Conservation (phyloP, 768 basidiomycete genomes). For the Suillus tomentosus region DNA sequence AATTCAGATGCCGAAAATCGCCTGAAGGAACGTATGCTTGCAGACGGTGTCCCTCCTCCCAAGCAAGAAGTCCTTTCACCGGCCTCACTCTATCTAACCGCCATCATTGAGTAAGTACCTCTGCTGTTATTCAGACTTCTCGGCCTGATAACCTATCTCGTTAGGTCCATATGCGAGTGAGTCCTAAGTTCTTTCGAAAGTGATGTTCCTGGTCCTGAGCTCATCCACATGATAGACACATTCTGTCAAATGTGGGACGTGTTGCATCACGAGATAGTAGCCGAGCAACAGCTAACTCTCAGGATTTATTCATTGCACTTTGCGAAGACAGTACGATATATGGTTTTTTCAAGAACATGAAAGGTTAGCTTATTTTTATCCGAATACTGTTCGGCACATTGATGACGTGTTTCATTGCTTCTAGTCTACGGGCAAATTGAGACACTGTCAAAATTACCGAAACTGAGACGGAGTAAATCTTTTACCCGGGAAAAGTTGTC, state of each 20-base stretch:
- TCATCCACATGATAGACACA: constrained; percentile 55
- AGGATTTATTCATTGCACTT: constrained; percentile 85
- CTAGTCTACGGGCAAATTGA: constrained; percentile 83
- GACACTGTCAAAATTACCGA: constrained; percentile 56
- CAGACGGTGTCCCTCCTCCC: constrained; percentile 51
- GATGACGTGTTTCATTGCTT: constrained; percentile 24
- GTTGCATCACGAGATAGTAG: constrained; percentile 87
- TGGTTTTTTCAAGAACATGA: constrained; percentile 81
- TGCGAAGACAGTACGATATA: constrained; percentile 91
- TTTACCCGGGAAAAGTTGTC: constrained; percentile 55
- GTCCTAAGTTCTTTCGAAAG: constrained; percentile 31
- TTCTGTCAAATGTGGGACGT: constrained; percentile 79
- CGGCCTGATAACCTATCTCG: constrained; percentile 28
- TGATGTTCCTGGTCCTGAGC: constrained; percentile 14
- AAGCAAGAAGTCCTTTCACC: constrained; percentile 66
- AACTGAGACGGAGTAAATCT: constrained; percentile 69
- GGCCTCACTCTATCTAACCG: constrained; percentile 87
- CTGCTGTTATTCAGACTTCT: constrained; percentile 21
- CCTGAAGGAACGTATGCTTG: constrained; percentile 62
- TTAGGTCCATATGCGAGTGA: constrained; percentile 86
- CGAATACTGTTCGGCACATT: constrained; percentile 11
- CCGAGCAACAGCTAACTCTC: constrained; percentile 68
- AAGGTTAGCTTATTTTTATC: constrained; percentile 53
- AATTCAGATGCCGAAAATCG: constrained; percentile 64
- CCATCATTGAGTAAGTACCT: constrained; percentile 83